Evolutionary conservation across 2,329 filamentous ascomycete species (phyloP).

Genomic region (Beauveria asiatica): DNA sequence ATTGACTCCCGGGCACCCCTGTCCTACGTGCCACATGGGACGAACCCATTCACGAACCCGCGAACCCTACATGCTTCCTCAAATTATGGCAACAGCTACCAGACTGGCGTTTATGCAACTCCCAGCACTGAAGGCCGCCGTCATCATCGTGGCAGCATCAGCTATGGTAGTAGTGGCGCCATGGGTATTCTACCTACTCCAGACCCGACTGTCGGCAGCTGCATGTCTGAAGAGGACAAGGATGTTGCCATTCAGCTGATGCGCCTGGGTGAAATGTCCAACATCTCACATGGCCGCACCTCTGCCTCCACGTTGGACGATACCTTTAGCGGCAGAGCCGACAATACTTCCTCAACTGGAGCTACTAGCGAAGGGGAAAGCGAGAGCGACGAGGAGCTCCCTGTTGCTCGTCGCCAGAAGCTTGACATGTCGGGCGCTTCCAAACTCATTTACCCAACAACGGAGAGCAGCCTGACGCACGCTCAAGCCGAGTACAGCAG

Average conservation of each 20-base stretch:
- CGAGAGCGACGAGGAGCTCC: constrained; percentile 54
- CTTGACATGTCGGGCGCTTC: constrained; percentile 34
- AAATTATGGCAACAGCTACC: constrained; percentile 50
- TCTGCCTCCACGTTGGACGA: constrained; percentile 92
- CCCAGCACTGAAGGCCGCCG: constrained; percentile 54
- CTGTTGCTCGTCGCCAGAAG: constrained; percentile 51
- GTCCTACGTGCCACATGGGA: constrained; percentile 66
- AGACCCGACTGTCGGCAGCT: constrained; percentile 93
- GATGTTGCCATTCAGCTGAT: constrained; percentile 96
- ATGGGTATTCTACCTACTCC: constrained; percentile 73
- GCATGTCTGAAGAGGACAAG: constrained; percentile 87
- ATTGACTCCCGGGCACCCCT: constrained; percentile 63
- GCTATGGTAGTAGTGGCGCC: constrained; percentile 38
- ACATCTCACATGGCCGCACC: constrained; percentile 85
- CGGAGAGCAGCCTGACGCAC: constrained; percentile 43
- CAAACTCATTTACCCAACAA: constrained; percentile 42
- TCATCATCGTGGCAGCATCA: constrained; percentile 51
- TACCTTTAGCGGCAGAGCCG: constrained; percentile 82
- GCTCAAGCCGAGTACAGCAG: constrained; percentile 30
- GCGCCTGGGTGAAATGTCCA: constrained; percentile 87
- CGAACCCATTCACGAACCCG: constrained; percentile 72
- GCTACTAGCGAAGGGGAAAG: constrained; percentile 73
- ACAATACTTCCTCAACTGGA: constrained; percentile 74
- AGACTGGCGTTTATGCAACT: constrained; percentile 53
- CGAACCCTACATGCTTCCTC: constrained; percentile 78